These are phyloP conservation scores for Vaucheria bursata DNA, from an alignment of 352 stramenopile genomes.

Conservation along the genomic window DNA sequence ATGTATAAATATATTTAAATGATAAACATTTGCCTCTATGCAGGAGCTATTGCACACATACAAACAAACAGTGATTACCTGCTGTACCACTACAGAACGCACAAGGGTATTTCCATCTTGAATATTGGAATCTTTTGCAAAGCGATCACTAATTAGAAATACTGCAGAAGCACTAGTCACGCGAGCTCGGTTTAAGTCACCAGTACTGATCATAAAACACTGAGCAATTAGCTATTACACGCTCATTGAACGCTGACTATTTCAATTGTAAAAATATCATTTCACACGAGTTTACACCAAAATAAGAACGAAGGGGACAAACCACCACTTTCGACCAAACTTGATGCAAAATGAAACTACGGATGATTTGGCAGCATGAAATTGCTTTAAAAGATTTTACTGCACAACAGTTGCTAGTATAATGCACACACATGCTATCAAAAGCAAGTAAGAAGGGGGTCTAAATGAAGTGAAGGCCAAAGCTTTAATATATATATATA, in stretches of 20 bases:
- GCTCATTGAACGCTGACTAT: background rate
- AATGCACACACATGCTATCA: no score
- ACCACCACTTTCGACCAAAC: background rate
- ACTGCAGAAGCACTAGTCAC: constrained; percentile 10
- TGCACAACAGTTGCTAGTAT: no score
- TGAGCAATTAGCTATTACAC: background rate
- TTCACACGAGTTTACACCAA: background rate
- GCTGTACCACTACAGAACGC: constrained; percentile 9
- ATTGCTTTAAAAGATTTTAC: background rate
- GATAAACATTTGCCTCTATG: no score
- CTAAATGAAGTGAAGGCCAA: no score
- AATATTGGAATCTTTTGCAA: constrained; percentile 13
- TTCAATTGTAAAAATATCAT: background rate
- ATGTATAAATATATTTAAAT: no score
- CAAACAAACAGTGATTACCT: constrained; percentile 16
- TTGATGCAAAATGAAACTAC: background rate
- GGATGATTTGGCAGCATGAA: background rate
- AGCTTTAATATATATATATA: no score
- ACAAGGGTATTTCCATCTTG: constrained; percentile 28
- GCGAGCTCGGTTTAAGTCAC: constrained; percentile 18
- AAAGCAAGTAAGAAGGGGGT: no score
- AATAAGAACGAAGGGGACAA: background rate
- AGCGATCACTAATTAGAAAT: constrained; percentile 20
- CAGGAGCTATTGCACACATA: no score
- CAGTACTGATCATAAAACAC: background rate